Percentiles rank a stretch among this genome's conserved stretches.
Evolutionary conservation across 1,139 yeast species (phyloP).

Genomic region (Hyphopichia wangnamkhiaoensis): DNA sequence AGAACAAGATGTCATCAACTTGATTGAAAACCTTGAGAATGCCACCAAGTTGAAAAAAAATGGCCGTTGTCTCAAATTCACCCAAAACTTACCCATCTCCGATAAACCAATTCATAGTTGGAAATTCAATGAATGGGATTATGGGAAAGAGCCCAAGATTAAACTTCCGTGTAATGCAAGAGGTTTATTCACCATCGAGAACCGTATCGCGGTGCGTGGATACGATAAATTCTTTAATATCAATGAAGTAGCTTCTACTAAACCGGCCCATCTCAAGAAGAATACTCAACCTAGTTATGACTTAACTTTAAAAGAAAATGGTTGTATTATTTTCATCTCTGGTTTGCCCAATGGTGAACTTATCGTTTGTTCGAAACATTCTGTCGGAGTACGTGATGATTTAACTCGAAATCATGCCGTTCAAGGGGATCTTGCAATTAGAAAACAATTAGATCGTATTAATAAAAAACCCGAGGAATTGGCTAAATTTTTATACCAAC

Average conservation of each 20-base stretch:
- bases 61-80: conserved; percentile 23
- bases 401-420: conserved; percentile 67
- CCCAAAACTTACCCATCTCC: conserved; percentile 11
- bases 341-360: conserved; percentile 74
- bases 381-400: conserved; percentile 70
- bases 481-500: conserved; percentile 52
- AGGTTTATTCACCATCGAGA: conserved; percentile 63
- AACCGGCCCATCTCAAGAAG: conserved; percentile 42
- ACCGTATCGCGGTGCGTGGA: conserved; percentile 71
- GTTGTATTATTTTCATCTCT: conserved; percentile 84
- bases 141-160: conserved; percentile 51
- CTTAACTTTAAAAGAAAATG: conserved; percentile 85
- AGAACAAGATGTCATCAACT: conserved; percentile 11
- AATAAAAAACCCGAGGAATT: conserved; percentile 49
- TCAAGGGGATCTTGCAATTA: conserved; percentile 66
- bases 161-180: conserved; percentile 74
- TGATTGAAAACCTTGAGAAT: conserved; percentile 16
- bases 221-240: conserved; percentile 93
- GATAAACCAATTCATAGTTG: conserved; percentile 41
- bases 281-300: conserved; percentile 75
- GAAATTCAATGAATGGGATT: conserved; percentile 92
- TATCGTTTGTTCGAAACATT: conserved; percentile 85
- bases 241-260: conserved; percentile 60
- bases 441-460: conserved; percentile 45
- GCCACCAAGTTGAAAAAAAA: conserved; percentile 22